Evolutionary conservation across 75 land plant genomes (phyloP), one percentile per base, ranked within the genome.

Genomic region (Pinus tabuliformis): DNA sequence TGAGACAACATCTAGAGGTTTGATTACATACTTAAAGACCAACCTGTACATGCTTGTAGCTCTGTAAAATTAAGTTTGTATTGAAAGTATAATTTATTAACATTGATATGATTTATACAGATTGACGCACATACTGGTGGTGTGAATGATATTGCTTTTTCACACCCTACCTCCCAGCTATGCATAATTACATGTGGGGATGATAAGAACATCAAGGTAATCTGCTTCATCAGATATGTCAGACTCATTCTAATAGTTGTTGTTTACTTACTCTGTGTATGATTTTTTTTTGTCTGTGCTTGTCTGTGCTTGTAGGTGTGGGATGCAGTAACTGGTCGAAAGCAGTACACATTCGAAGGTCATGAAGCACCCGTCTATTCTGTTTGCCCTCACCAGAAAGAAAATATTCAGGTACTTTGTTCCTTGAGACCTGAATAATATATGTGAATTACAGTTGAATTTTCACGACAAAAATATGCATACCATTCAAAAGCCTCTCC

Each of bases 61-160:
- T 9, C 11, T 49, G 54, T 9, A 49, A 49, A 49, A 49, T 1
- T 49, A 49, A 18, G 6, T 3, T 2, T 60, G 62, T 60, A 20
- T 18, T 5, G 17, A 60, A 20, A 20, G n/a, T 60, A 60, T 21
- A 20, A 20, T 18, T 60, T 60, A 20, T 49, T 9, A 49, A 9
- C 54, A 49, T 49, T 49, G 54, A 49, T 9, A 49, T 49, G 9
- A 49, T 49, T 49, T 49, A 49, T 49, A 49, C 54, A 95, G 98
- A 91, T 95, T 80, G 98, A 95, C 82, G 98, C 98, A 60, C 98
- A 95, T 83, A 85, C 80, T 65, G 98, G 98, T 42, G 86, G 88
- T 45, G 98, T 95, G 26, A 95, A 93, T 86, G 98, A 95, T 77
- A 58, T 95, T 60, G 96, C 96, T 21, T 95, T 95, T 71, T 85